Evolutionary conservation across 139 green algal species (phyloP), one percentile per base, ranked within the genome.

Genomic region (Microglena sp.): DNA sequence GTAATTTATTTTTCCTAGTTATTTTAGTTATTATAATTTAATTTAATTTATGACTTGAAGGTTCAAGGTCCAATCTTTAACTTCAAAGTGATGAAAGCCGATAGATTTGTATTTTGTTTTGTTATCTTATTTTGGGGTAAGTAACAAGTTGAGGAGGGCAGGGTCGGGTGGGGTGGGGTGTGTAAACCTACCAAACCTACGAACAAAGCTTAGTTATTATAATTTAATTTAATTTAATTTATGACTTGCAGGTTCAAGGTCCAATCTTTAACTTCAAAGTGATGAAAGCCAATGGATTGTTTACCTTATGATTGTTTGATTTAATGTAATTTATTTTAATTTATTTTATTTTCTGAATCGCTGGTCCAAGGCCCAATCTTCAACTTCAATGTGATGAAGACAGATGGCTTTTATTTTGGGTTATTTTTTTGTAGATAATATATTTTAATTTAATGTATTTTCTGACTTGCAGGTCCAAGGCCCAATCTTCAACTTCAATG

Each of bases 221-320:
- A n/a, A n/a, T n/a, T n/a, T n/a, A n/a, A n/a, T n/a, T n/a, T n/a
- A n/a, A n/a, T n/a, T n/a, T n/a, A n/a, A n/a, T 15, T 18, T 15
- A n/a, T 22, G 50, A 32, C 21, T 32, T 5, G 27, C 54, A 70
- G 55, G 76, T 85, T 33, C 86, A 92, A 67, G 82, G 84, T 18
- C 72, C 69, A 35, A 90, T 90, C 56, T 6, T 92, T 34, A 91
- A 91, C 75, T 89, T 92, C 33, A 72, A 87, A 68, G 33, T 84
- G 31, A 66, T 80, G 45, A 55, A 24, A 18, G 18, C 40, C 15
- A 50, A 18, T 50, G 40, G n/a, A n/a, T n/a, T n/a, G n/a, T n/a
- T n/a, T n/a, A n/a, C n/a, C n/a, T n/a, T n/a, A n/a, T n/a, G n/a
- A n/a, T n/a, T n/a, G n/a, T n/a, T n/a, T n/a, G n/a, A n/a, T n/a